Evolutionary conservation across 129 eudicot species (phyloP).

Genomic region (Rutidosis leptorrhynchoides): DNA sequence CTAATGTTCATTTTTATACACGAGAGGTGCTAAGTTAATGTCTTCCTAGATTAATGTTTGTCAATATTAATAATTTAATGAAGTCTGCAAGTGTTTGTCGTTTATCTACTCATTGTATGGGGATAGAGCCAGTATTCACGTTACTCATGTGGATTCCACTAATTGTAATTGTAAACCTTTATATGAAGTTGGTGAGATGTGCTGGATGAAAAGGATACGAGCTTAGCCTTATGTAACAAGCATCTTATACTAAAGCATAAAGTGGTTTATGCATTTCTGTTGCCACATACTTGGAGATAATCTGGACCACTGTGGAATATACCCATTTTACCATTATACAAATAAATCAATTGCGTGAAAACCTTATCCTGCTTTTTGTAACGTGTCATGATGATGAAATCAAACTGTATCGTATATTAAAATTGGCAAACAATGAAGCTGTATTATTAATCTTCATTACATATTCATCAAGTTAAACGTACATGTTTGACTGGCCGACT

Average conservation of each 20-base stretch:
- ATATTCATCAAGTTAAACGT: constrained; percentile 4
- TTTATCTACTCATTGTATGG: background rate
- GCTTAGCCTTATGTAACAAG: background rate
- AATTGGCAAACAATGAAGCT: background rate
- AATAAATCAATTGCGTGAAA: background rate
- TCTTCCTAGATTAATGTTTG: background rate
- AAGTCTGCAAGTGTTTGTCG: background rate
- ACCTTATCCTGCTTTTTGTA: background rate
- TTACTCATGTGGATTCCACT: no score
- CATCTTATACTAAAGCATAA: background rate
- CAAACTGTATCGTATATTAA: background rate
- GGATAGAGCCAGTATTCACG: no score
- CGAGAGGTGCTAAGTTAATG: background rate
- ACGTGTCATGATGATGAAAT: background rate
- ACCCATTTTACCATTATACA: background rate
- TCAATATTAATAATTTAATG: no score
- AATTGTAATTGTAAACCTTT: background rate
- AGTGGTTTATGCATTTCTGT: background rate
- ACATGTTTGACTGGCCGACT: constrained; percentile 38
- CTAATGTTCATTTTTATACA: background rate
- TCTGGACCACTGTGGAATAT: background rate
- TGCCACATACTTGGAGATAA: background rate
- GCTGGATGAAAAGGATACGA: background rate
- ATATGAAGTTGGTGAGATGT: background rate
- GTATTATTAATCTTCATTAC: background rate